Evolutionary conservation across 129 eudicot genomes (phyloP).

Genomic region (Cynara cardunculus): DNA sequence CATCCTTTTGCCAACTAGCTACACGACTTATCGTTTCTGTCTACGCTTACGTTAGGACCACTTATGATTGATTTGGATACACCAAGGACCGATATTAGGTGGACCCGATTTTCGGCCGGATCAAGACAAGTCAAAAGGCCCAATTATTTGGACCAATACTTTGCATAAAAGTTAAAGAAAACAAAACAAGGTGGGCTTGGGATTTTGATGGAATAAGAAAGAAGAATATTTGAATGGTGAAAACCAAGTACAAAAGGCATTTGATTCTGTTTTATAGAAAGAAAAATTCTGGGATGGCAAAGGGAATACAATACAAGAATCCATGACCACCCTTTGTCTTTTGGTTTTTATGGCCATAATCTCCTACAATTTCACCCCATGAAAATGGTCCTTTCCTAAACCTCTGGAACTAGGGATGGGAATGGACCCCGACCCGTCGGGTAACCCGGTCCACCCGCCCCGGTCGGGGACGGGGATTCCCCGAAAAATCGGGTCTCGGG

Average conservation of each 20-base stretch:
- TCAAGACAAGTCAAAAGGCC: not conserved
- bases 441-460: no score
- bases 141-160: not conserved
- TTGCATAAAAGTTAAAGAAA: not conserved
- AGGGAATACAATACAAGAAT: not conserved
- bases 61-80: not conserved
- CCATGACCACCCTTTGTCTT: conserved; percentile 16
- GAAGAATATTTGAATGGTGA: not conserved
- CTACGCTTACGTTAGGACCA: not conserved
- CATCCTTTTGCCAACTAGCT: no score
- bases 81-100: not conserved
- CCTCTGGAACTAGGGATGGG: not conserved
- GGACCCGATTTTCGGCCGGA: not conserved
- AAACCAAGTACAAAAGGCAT: not conserved
- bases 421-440: no score
- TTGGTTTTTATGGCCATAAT: not conserved
- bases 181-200: not conserved
- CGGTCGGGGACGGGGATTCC: no score
- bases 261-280: conserved; percentile 4
- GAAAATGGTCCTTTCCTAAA: not conserved
- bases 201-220: not conserved
- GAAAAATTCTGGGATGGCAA: not conserved
- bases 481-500: no score
- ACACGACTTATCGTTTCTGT: not conserved
- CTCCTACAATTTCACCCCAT: not conserved